Percentiles rank a stretch among this genome's conserved stretches.
Conservation (phyloP, 305 asterid genomes). For the Solanum hybrid region DNA sequence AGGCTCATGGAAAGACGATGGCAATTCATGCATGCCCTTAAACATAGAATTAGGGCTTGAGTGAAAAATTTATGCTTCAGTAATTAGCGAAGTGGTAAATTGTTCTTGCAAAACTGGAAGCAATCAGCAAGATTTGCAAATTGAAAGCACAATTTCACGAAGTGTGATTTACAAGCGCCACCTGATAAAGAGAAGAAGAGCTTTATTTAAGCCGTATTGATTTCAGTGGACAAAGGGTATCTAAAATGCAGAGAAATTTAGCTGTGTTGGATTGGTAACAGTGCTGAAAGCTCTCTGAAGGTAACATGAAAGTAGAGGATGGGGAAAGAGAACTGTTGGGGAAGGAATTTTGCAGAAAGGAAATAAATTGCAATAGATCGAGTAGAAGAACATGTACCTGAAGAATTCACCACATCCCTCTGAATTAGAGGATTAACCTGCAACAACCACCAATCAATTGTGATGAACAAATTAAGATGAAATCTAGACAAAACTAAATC, state of each 20-base stretch:
- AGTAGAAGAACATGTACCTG: constrained; percentile 35
- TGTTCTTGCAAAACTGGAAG: background rate
- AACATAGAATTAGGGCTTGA: background rate
- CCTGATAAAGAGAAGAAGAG: background rate
- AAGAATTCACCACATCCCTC: constrained; percentile 44
- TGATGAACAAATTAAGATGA: constrained; percentile 2
- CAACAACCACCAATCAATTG: constrained; percentile 15
- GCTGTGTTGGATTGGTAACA: background rate
- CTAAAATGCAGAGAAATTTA: background rate
- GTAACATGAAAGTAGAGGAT: background rate
- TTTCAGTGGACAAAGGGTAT: background rate
- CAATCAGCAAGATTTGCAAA: background rate
- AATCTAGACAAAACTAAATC: background rate
- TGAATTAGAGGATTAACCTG: constrained; percentile 78
- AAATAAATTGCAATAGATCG: background rate
- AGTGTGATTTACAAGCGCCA: background rate
- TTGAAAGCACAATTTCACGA: background rate
- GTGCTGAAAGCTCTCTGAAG: background rate
- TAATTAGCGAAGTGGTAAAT: background rate
- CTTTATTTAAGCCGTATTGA: background rate
- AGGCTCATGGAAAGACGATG: background rate
- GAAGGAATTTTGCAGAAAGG: background rate
- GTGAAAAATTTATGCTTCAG: background rate
- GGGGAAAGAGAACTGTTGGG: background rate
- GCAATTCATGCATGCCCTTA: background rate